phyloP scores from a whole-genome alignment of 768 basidiomycete genomes.

The Cytidiella melzeri region DNA sequence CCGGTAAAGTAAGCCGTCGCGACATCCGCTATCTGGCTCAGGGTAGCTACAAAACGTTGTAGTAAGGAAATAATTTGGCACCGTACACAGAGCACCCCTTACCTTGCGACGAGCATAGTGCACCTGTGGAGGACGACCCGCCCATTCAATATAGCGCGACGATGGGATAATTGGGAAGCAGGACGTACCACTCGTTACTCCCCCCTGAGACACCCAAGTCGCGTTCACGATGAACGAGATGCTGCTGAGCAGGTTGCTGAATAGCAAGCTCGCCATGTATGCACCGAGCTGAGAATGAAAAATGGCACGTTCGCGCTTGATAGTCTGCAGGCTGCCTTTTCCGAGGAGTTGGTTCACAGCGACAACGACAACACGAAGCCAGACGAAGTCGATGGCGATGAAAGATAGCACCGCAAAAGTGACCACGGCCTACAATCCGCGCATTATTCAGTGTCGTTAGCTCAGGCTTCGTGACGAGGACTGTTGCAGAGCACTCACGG shows the following conservation, averaged over 20 bases:
- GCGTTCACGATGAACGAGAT: constrained; percentile 49
- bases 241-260: constrained; percentile 50
- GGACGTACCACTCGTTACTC: constrained; percentile 43
- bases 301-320: constrained; percentile 41
- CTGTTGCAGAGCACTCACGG: constrained; percentile 16
- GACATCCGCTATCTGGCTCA: constrained; percentile 60
- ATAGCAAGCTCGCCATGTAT: constrained; percentile 58
- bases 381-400: constrained; percentile 45
- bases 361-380: constrained; percentile 42
- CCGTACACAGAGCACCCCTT: too few relatives aligned
- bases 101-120: constrained; percentile 59
- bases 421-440: constrained; percentile 33
- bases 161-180: neutral
- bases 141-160: neutral
- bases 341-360: constrained; percentile 23
- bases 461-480: neutral
- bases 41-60: constrained; percentile 42
- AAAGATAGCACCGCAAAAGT: constrained; percentile 50
- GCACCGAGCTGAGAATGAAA: constrained; percentile 68
- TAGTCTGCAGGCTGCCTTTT: constrained; percentile 23
- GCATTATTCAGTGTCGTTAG: constrained; percentile 1
- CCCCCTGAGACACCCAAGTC: constrained; percentile 39
- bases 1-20: constrained; percentile 59
- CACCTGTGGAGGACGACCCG: too few relatives aligned
- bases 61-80: too few relatives aligned